phyloP scores from a whole-genome alignment of 805 yeast genomes.

The Nakazawaea populi region DNA sequence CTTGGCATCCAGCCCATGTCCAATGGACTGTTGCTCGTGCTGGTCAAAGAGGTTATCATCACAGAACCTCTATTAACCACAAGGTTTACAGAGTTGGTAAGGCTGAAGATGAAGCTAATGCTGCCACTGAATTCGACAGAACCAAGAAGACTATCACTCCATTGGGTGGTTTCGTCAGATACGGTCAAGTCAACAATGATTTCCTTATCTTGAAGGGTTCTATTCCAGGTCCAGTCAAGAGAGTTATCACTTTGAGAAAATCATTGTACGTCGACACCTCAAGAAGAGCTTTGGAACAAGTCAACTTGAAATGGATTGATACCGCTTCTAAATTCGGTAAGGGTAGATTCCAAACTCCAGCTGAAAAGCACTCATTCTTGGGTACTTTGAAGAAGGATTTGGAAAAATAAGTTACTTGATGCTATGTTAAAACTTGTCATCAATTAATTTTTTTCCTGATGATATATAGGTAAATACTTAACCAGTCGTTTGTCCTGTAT shows the following conservation, averaged over 20 bases:
- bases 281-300: slow-evolving; percentile 96
- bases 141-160: slow-evolving; percentile 99
- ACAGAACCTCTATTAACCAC: slow-evolving; percentile 99
- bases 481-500: background rate
- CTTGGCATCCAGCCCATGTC: slow-evolving; percentile 99
- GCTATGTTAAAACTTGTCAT: background rate
- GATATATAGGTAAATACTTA: background rate
- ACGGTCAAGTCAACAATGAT: slow-evolving; percentile 98
- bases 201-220: slow-evolving; percentile 97
- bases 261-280: slow-evolving; percentile 96
- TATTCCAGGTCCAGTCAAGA: slow-evolving; percentile 99
- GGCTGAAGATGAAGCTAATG: slow-evolving; percentile 91
- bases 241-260: slow-evolving; percentile 98
- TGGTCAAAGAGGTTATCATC: slow-evolving; percentile 99
- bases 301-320: slow-evolving; percentile 98
- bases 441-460: background rate
- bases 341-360: slow-evolving; percentile 99
- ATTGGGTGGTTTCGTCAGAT: slow-evolving; percentile 99
- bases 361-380: slow-evolving; percentile 99
- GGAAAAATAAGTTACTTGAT: slow-evolving; percentile 24
- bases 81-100: slow-evolving; percentile 99
- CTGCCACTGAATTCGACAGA: slow-evolving; percentile 97
- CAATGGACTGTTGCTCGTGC: slow-evolving; percentile 99
- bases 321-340: slow-evolving; percentile 99
- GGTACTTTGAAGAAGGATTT: slow-evolving; percentile 99